phyloP scores from a whole-genome alignment of 495 filamentous ascomycete species.

The Clavariopsis aquatica region DNA sequence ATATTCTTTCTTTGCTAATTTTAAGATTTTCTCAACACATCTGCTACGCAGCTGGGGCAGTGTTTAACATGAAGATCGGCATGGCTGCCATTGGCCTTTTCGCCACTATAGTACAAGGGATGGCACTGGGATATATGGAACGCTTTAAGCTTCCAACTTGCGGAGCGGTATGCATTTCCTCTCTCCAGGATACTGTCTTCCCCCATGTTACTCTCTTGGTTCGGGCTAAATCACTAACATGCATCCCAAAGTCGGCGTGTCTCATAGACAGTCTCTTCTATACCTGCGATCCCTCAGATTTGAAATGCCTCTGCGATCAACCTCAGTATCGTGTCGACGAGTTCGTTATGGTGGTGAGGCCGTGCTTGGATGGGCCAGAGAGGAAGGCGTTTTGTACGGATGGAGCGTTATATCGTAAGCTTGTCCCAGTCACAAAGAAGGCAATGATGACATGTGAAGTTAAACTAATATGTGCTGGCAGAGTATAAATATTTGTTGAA shows the following conservation, averaged over 20 bases:
- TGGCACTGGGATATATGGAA: too few species aligned
- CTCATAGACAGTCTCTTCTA: neutral
- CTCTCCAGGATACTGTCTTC: neutral
- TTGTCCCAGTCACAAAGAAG: neutral
- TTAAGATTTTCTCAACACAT: too few species aligned
- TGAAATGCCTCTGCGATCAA: neutral
- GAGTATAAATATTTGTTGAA: neutral
- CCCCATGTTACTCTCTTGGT: neutral
- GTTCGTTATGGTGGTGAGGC: neutral
- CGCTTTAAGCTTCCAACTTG: neutral
- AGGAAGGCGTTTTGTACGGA: neutral
- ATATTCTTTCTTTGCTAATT: too few species aligned
- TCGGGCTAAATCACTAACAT: neutral
- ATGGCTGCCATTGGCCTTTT: neutral
- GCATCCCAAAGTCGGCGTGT: neutral
- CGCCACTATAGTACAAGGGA: neutral
- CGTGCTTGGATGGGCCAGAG: conserved; percentile 1
- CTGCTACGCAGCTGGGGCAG: too few species aligned
- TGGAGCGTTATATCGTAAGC: neutral
- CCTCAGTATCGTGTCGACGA: neutral
- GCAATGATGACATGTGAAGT: neutral
- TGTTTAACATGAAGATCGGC: neutral
- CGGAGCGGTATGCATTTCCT: neutral
- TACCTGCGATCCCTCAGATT: neutral
- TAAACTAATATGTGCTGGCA: neutral